Base-by-base conservation (phyloP, 805 yeast genomes). In the Ogataea chonburiensis region DNA sequence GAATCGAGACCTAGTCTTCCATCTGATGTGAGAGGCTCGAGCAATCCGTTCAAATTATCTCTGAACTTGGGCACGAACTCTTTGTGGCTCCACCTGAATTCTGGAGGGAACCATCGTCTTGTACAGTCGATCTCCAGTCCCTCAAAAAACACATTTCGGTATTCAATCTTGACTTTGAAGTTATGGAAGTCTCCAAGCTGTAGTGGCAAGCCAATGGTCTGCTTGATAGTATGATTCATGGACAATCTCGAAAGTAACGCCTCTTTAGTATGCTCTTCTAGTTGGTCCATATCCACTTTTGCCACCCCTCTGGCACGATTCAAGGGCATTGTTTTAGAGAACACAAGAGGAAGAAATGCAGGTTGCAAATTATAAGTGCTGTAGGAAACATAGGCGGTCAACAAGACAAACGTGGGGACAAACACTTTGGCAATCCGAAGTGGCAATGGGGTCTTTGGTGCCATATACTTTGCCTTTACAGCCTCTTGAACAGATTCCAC, bases 61-160 rank as follows among this genome's bases (percentile, higher is more conserved):
- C 56, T 52, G 16, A 58, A 34, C 16, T 47, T 44, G 6, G 37
- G 34, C 8, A 49, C 51, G 9, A 56, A 44, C 40, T 56, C 60
- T 28, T 55, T 37, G 22, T 49, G 51, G 21, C 43, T 31, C 38
- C 46, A 51, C 6, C 37, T 40, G 12, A 58, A 37, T 7, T 34
- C 34, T 13, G 63, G 61, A 1, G 47, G 47, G n/a, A 46, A 37
- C 61, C 60, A 57, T 7, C 49, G 37, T 23, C 45, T 47, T 3
- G 58, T 52, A 20, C 56, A 57, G 32, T 60, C 63, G 7, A 63
- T 38, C 28, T 58, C 53, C 5, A 56, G 19, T 2, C 68, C 68
- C 39, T 55, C 60, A 32, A 60, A 46, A 4, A 55, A 48, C 24
- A 49, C 39, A 26, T 50, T 55, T 24, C 49, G 50, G 35, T 53